These are phyloP conservation scores for Myxozyma sirexii DNA, from an alignment of 805 yeast species.

Conservation along the genomic window DNA sequence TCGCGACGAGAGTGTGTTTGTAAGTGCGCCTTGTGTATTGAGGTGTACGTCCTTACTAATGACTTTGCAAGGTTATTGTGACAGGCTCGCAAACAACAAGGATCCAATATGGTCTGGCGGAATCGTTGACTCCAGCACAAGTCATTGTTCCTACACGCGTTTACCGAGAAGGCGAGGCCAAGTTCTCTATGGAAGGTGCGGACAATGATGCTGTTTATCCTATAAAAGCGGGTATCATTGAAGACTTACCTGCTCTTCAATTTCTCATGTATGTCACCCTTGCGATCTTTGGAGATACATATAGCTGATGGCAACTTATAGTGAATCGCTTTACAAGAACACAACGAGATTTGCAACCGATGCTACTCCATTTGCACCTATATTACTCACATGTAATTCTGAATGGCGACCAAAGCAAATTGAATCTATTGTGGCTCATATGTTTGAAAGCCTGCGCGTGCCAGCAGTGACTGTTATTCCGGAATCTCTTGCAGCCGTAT, in stretches of 20 bases:
- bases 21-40: conserved; percentile 12
- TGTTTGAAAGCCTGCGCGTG: conserved; percentile 71
- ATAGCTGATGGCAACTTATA: conserved; percentile 28
- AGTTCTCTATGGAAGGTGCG: conserved; percentile 47
- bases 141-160: conserved; percentile 78
- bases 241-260: conserved; percentile 68
- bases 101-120: conserved; percentile 77
- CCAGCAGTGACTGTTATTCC: conserved; percentile 75
- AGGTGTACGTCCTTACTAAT: neutral
- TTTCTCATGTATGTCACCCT: conserved; percentile 53
- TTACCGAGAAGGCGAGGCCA: conserved; percentile 49
- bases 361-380: conserved; percentile 55
- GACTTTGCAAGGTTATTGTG: conserved; percentile 55
- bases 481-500: conserved; percentile 66
- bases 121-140: conserved; percentile 73
- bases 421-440: conserved; percentile 72
- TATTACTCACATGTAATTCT: conserved; percentile 65
- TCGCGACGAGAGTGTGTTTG: conserved; percentile 47
- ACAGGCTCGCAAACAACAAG: conserved; percentile 78
- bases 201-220: conserved; percentile 60
- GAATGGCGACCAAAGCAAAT: conserved; percentile 69
- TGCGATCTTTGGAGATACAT: neutral
- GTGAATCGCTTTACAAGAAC: conserved; percentile 53
- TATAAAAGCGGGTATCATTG: conserved; percentile 63
- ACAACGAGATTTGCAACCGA: conserved; percentile 40